Percentiles rank a stretch among this genome's conserved stretches.
Evolutionary conservation across 2,329 filamentous ascomycete genomes (phyloP).

Genomic region (Cryphonectria nitschkei): DNA sequence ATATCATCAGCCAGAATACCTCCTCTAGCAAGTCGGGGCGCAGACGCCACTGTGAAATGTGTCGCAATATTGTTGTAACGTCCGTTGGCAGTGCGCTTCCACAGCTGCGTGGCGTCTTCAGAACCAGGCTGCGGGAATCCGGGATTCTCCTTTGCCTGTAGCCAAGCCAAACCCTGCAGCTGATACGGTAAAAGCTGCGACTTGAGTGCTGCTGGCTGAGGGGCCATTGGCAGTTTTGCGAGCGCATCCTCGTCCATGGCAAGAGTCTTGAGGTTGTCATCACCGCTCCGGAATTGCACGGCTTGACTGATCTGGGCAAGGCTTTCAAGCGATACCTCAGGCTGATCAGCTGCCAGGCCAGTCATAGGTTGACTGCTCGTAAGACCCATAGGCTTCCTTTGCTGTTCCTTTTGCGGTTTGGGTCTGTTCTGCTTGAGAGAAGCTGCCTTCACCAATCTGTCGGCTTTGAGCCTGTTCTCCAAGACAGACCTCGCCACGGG

Average conservation of each 20-base stretch:
- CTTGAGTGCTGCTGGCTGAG: conserved; percentile 66
- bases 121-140: conserved; percentile 62
- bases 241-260: conserved; percentile 73
- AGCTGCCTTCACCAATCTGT: conserved; percentile 65
- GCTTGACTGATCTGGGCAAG: conserved; percentile 68
- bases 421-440: conserved; percentile 58
- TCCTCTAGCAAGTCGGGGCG: conserved; percentile 72
- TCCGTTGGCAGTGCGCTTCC: conserved; percentile 60
- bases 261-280: conserved; percentile 69
- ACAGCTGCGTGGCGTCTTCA: conserved; percentile 72
- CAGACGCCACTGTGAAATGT: conserved; percentile 61
- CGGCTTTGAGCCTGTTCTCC: conserved; percentile 64
- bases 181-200: conserved; percentile 81
- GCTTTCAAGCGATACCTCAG: conserved; percentile 59
- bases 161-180: conserved; percentile 79
- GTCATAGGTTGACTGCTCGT: conserved; percentile 44
- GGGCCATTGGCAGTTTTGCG: conserved; percentile 70
- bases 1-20: conserved; percentile 92
- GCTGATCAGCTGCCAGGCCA: conserved; percentile 40
- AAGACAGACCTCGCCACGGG: conserved; percentile 55
- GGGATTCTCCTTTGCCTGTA: conserved; percentile 76
- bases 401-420: conserved; percentile 56
- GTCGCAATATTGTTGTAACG: conserved; percentile 72
- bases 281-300: conserved; percentile 68
- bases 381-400: conserved; percentile 45